Evolutionary conservation across 108 stramenopile genomes (phyloP), one percentile per base, ranked within the genome.

Genomic region (Cylindrotheca closterium): DNA sequence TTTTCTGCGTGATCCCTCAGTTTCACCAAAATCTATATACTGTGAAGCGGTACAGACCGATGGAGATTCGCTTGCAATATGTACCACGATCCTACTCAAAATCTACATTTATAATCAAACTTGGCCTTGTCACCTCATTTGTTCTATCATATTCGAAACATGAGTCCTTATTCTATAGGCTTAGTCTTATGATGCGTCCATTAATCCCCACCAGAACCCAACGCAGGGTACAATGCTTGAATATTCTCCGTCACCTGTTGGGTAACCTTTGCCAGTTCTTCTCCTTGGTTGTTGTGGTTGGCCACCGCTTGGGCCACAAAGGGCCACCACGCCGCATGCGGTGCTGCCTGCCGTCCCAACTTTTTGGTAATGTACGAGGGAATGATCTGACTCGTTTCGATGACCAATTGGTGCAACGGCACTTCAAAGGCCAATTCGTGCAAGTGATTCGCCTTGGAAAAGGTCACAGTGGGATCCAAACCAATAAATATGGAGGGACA

Each of bases 361-460:
- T 32, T 18, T 17, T 67, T 59, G 42, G 66, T 55, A 26, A 74
- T 57, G 28, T 17, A 31, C 21, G 73, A n/a, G 4, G 73, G 73
- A 15, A 74, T 60, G 21, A 31, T 42, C n/a, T 21, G n/a, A 4
- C 51, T 21, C 15, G 73, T 67, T 46, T 53, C 66, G 27, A 74
- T 32, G 8, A 74, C 28, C 15, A 67, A 21, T 24, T 24, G 19
- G 34, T 67, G 59, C 19, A 59, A 51, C 7, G 70, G 70, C 4
- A 60, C 17, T 22, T 67, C 66, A 60, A 74, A 67, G 37, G 56
- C 73, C 10, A 55, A 74, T 60, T 74, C 73, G 32, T 67, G 73
- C 24, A 73, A 31, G 24, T 42, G 46, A 1, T 23, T 42, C 3
- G 56, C 58, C 66, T 67, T 67, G 50, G 73, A 18, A 54, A 74